Conservation (phyloP, 2,329 filamentous ascomycete genomes). For the Verticillium nonalfalfae region DNA sequence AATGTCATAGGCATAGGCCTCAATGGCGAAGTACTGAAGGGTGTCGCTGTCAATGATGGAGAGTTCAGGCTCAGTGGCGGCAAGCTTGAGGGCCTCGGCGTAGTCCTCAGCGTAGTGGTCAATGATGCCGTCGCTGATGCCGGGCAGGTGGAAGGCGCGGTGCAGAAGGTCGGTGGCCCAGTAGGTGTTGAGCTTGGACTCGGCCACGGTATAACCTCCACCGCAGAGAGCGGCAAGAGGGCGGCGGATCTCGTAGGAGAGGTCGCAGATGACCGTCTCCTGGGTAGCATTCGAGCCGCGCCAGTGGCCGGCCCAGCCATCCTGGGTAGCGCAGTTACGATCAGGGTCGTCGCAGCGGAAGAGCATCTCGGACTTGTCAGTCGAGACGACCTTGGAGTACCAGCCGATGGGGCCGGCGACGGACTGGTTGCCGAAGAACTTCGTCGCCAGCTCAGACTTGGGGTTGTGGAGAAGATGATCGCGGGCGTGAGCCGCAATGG, state of each 20-base stretch:
- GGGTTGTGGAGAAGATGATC: slow-evolving; percentile 55
- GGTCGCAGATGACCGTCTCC: slow-evolving; percentile 64
- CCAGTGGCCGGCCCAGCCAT: slow-evolving; percentile 62
- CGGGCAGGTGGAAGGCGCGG: slow-evolving; percentile 57
- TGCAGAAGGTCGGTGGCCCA: slow-evolving; percentile 64
- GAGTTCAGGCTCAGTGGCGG: slow-evolving; percentile 36
- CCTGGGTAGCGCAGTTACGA: slow-evolving; percentile 50
- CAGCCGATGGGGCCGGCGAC: slow-evolving; percentile 55
- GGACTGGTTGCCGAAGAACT: slow-evolving; percentile 59
- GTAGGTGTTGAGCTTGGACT: slow-evolving; percentile 50
- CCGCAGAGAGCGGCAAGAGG: slow-evolving; percentile 54
- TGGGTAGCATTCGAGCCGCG: slow-evolving; percentile 56
- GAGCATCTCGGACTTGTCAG: slow-evolving; percentile 47
- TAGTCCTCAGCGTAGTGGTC: slow-evolving; percentile 59
- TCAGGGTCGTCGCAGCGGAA: slow-evolving; percentile 68
- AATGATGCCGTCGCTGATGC: slow-evolving; percentile 51
- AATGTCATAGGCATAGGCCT: slow-evolving; percentile 61
- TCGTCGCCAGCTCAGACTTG: slow-evolving; percentile 51
- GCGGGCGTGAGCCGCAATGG: slow-evolving; percentile 53
- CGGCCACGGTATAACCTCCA: slow-evolving; percentile 55
- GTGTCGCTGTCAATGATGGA: slow-evolving; percentile 53
- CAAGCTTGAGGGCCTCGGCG: slow-evolving; percentile 44
- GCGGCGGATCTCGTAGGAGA: slow-evolving; percentile 52
- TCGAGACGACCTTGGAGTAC: slow-evolving; percentile 53
- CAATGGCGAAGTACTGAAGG: slow-evolving; percentile 63